A percentile compares a stretch with the other conserved stretches of the same genome.
Conservation (phyloP, 208 protist species). For the Vickermania spadyakhi region DNA sequence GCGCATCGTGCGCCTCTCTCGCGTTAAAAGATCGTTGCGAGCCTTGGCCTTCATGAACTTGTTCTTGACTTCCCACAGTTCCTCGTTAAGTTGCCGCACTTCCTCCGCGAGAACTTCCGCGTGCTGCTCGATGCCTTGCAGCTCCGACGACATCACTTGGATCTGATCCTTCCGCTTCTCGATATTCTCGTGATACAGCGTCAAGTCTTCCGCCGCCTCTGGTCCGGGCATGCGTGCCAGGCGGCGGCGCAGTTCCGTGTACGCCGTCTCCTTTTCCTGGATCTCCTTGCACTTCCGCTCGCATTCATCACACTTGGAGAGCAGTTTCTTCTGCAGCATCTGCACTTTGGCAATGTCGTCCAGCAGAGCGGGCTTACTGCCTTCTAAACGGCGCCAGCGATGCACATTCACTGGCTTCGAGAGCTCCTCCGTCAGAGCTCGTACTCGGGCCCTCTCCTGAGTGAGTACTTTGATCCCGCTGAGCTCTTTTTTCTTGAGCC, state of each 20-base stretch:
- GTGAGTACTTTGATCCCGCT: conserved; percentile 88
- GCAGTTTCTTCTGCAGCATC: conserved; percentile 93
- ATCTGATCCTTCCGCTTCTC: conserved; percentile 89
- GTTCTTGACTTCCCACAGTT: conserved; percentile 90
- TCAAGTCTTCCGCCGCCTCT: conserved; percentile 94
- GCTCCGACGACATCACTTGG: conserved; percentile 51
- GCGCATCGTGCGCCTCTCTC: conserved; percentile 30
- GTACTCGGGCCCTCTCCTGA: conserved; percentile 81
- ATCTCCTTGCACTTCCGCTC: conserved; percentile 84
- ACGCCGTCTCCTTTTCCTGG: conserved; percentile 85
- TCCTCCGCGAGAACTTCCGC: conserved; percentile 83
- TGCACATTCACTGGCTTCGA: conserved; percentile 97
- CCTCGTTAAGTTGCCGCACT: conserved; percentile 73
- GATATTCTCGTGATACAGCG: conserved; percentile 91
- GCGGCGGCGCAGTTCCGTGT: conserved; percentile 86
- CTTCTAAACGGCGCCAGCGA: conserved; percentile 96
- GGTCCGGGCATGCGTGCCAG: conserved; percentile 92
- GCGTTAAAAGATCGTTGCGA: conserved; percentile 58
- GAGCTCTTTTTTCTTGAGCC: conserved; percentile 83
- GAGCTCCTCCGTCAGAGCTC: conserved; percentile 95
- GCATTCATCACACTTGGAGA: conserved; percentile 94
- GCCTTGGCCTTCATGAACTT: conserved; percentile 89
- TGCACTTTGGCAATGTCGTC: conserved; percentile 97
- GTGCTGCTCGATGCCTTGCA: conserved; percentile 42
- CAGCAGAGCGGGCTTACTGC: conserved; percentile 89